Evolutionary conservation across 2,329 filamentous ascomycete genomes (phyloP).

Genomic region (Trichoderma gracile): DNA sequence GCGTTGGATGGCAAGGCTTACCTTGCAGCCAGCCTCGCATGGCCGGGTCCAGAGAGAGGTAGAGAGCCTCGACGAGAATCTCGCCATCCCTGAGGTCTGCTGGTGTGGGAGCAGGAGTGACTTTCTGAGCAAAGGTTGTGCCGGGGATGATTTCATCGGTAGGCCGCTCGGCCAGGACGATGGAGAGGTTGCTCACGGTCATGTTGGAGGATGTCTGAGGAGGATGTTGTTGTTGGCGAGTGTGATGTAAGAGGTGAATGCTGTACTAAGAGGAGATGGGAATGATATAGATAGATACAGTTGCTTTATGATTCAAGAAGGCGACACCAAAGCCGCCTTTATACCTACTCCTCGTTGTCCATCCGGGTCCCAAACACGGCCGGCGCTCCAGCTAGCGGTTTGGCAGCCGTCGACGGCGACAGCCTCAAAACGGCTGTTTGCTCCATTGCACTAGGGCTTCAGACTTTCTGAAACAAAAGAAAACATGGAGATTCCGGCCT

Average conservation of each 20-base stretch:
- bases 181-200: slow-evolving; percentile 48
- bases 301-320: not conserved
- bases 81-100: slow-evolving; percentile 62
- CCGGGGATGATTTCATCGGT: slow-evolving; percentile 61
- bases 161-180: slow-evolving; percentile 66
- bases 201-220: slow-evolving; percentile 36
- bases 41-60: slow-evolving; percentile 72
- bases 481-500: not conserved
- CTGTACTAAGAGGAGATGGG: not conserved
- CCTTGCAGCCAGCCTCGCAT: slow-evolving; percentile 72
- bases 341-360: slow-evolving; percentile 5
- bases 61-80: slow-evolving; percentile 61
- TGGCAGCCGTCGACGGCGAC: slow-evolving; percentile 12
- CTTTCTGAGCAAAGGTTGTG: slow-evolving; percentile 61
- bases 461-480: slow-evolving; percentile 6
- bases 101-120: slow-evolving; percentile 51
- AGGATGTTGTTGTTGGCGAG: not conserved
- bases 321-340: slow-evolving; percentile 14
- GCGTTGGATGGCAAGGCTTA: too few relatives aligned
- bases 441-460: slow-evolving; percentile 19
- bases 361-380: not conserved
- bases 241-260: not conserved
- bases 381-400: not conserved
- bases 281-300: not conserved
- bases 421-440: slow-evolving; percentile 19